A percentile compares a stretch with the other conserved stretches of the same genome.
These are phyloP conservation scores for Arthrinium puccinioides DNA, from an alignment of 2,329 filamentous ascomycete genomes.

Conservation along the genomic window DNA sequence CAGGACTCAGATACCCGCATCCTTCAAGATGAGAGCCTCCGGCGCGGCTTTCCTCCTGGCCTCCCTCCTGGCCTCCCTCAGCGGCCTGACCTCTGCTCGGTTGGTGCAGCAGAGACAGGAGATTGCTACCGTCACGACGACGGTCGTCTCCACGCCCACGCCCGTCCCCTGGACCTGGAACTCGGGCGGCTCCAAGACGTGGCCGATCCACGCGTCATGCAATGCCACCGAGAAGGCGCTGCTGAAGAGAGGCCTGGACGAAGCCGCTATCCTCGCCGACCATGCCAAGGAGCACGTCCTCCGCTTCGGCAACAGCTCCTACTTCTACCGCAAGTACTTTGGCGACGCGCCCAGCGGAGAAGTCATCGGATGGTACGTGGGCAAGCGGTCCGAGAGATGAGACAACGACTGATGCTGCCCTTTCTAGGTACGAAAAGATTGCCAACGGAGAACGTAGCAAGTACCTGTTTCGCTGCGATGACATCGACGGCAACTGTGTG, in stretches of 20 bases:
- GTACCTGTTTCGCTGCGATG: constrained; percentile 60
- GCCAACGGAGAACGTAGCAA: constrained; percentile 48
- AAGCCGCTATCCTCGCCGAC: constrained; percentile 48
- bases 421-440: constrained; percentile 44
- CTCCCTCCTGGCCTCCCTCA: constrained; percentile 5
- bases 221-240: constrained; percentile 54
- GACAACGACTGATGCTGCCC: no score
- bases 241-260: constrained; percentile 48
- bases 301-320: constrained; percentile 47
- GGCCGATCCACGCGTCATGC: constrained; percentile 57
- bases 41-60: not conserved
- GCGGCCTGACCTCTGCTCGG: constrained; percentile 2
- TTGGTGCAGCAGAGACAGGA: constrained; percentile 6
- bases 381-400: no score
- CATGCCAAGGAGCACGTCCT: constrained; percentile 59
- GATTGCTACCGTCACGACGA: constrained; percentile 7
- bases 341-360: constrained; percentile 49
- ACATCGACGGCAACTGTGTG: constrained; percentile 57
- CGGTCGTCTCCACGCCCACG: constrained; percentile 2
- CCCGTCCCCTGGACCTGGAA: constrained; percentile 10
- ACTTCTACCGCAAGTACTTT: constrained; percentile 60
- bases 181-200: constrained; percentile 15
- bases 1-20: not conserved
- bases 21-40: not conserved
- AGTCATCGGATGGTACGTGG: constrained; percentile 48